These are phyloP conservation scores for Lolium rigidum DNA, from an alignment of 176 grass and related monocot genomes.

Conservation along the genomic window DNA sequence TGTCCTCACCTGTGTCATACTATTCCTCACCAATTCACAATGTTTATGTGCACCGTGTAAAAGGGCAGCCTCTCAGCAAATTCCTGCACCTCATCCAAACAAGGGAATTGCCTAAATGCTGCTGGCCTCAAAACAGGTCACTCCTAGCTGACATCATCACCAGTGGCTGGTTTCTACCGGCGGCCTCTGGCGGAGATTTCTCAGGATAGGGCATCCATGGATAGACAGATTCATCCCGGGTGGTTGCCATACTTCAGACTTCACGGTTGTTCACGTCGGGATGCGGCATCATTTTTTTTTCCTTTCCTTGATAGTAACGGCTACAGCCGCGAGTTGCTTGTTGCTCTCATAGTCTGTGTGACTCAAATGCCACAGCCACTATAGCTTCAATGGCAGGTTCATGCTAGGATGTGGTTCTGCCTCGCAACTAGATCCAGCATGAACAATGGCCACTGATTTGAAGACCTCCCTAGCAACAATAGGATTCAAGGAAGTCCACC, in stretches of 20 bases:
- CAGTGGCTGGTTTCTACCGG: background rate
- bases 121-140: constrained; percentile 35
- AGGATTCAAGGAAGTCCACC: background rate
- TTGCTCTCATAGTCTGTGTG: background rate
- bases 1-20: constrained; percentile 32
- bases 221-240: background rate
- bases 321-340: constrained; percentile 14
- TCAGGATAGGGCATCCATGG: constrained; percentile 10
- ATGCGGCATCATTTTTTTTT: background rate
- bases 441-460: constrained; percentile 10
- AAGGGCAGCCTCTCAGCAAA: background rate
- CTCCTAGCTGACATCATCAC: background rate
- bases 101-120: constrained; percentile 26
- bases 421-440: background rate
- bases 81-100: constrained; percentile 35
- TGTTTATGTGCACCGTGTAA: constrained; percentile 24
- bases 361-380: background rate
- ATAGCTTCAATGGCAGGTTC: background rate
- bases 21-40: background rate
- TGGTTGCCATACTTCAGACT: background rate
- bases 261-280: too few species aligned
- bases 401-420: background rate
- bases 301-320: background rate
- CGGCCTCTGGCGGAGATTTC: constrained; percentile 6
- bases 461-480: background rate